These are phyloP conservation scores for Tetragonia tetragonoides DNA, from an alignment of 148 eudicot genomes.

Conservation along the genomic window DNA sequence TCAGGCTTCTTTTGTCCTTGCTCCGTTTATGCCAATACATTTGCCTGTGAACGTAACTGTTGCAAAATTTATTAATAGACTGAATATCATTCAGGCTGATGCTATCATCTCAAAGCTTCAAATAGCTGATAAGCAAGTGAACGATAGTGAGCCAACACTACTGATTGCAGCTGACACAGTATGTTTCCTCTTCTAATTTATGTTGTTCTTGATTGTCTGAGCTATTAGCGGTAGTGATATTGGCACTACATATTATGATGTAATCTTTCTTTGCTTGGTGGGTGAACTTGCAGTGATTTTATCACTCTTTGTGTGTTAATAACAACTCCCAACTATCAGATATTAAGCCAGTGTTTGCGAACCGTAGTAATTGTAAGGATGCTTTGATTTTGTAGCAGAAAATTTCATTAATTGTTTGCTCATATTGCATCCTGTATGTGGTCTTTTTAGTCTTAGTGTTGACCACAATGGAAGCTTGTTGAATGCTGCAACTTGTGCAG, in stretches of 20 bases:
- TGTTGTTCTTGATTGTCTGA: neutral
- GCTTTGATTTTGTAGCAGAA: neutral
- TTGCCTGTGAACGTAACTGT: neutral
- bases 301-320: too few relatives aligned
- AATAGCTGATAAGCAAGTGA: conserved; percentile 45
- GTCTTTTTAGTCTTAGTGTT: neutral
- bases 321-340: neutral
- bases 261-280: too few relatives aligned
- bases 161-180: conserved; percentile 81
- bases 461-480: neutral
- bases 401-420: neutral
- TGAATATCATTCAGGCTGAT: conserved; percentile 63
- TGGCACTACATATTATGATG: too few relatives aligned
- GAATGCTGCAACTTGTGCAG: neutral
- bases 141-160: conserved; percentile 60
- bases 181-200: conserved; percentile 25
- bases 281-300: too few relatives aligned
- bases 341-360: neutral
- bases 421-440: neutral
- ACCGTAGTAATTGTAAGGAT: neutral
- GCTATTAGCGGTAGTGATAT: too few relatives aligned
- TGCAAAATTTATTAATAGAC: neutral
- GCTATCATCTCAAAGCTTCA: conserved; percentile 70
- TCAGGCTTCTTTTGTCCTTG: too few relatives aligned
- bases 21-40: neutral